A percentile compares a stretch with the other conserved stretches of the same genome.
Conservation (phyloP, 768 basidiomycete species). For the Suillus sp. region DNA sequence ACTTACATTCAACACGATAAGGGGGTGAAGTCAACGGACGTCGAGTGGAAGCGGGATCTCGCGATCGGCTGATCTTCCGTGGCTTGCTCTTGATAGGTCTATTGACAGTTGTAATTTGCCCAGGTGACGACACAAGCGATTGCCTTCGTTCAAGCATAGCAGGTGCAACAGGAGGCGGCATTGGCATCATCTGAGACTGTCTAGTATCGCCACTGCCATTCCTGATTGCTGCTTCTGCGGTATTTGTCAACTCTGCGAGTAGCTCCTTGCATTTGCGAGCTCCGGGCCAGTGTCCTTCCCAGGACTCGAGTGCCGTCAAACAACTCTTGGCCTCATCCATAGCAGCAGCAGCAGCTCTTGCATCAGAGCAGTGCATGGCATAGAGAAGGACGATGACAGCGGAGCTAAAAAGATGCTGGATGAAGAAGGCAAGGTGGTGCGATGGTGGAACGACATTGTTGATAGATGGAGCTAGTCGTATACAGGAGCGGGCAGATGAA, state of each 20-base stretch:
- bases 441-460: constrained; percentile 82
- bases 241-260: constrained; percentile 67
- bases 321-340: constrained; percentile 84
- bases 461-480: constrained; percentile 82
- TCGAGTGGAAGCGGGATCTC: constrained; percentile 55
- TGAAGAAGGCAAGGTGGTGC: constrained; percentile 86
- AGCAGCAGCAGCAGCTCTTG: constrained; percentile 63
- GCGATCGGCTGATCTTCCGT: constrained; percentile 59
- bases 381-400: constrained; percentile 83
- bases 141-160: constrained; percentile 53
- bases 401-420: constrained; percentile 87
- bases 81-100: constrained; percentile 51
- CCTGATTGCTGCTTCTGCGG: constrained; percentile 67
- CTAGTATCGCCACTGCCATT: constrained; percentile 26
- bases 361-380: constrained; percentile 80
- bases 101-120: constrained; percentile 47
- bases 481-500: constrained; percentile 82
- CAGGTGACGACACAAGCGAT: constrained; percentile 47
- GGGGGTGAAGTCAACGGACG: constrained; percentile 62
- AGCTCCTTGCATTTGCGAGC: constrained; percentile 86
- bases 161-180: constrained; percentile 31
- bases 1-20: constrained; percentile 64
- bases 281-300: constrained; percentile 89
- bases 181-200: constrained; percentile 25
- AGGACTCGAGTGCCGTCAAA: constrained; percentile 68